Evolutionary conservation across 257 asterid genomes (phyloP), one percentile per base, ranked within the genome.

Genomic region (Primulina tabacum): DNA sequence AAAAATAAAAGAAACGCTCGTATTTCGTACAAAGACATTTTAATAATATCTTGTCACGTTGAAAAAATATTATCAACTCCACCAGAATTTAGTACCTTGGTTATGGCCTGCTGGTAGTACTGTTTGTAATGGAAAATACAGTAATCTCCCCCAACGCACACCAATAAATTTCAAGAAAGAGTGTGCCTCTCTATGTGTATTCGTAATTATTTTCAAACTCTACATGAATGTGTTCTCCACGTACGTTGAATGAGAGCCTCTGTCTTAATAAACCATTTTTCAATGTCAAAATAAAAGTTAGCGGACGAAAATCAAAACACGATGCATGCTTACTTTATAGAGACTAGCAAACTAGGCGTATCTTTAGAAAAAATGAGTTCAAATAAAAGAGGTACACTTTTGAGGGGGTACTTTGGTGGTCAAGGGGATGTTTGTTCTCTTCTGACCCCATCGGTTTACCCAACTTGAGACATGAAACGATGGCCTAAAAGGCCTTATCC

Each of bases 161-260:
- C 65, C 67, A 58, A 61, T 5, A 57, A 71, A 69, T 61, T 64
- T 47, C 62, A 73, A 73, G 64, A 28, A 28, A 24, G 0, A 52
- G 58, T 28, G 65, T 64, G 67, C 76, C 72, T 61, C 72, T 61
- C 74, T 68, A 28, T 74, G 30, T 28, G 30, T 28, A 1, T 28
- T 2, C 30, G 2, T 3, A 47, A 10, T 28, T 37, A 68, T 58
- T 68, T 86, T 82, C 87, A 82, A 84, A 71, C 73, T 67, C 33
- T 78, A 76, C 86, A 79, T 86, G 81, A 86, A 81, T 86, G 73
- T 86, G 95, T 81, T 61, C 82, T 83, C 89, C 91, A 79, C 87
- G 74, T 72, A 79, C 87, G 74, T 72, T 82, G 7, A 33, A 33
- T 33, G 37, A 4, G 37, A 33, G 37, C 37, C 37, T 33, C 0